These are phyloP conservation scores for Cyclostephanos invisitatus DNA, from an alignment of 108 stramenopile species.

Conservation along the genomic window DNA sequence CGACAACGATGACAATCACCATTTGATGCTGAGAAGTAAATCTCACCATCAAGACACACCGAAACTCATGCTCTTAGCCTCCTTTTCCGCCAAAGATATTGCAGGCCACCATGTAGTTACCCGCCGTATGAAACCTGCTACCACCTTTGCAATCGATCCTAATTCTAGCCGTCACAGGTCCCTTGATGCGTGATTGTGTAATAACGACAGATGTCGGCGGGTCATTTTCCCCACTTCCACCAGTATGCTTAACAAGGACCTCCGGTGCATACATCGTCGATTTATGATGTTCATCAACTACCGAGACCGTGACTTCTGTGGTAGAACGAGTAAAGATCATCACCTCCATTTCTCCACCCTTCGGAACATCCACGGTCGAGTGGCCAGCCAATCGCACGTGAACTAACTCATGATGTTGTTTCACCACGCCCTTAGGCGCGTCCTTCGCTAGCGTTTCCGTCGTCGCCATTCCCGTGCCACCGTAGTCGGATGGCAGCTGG, in stretches of 20 bases:
- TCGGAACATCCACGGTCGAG: slow-evolving; percentile 49
- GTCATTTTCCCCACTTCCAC: slow-evolving; percentile 53
- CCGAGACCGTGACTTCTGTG: slow-evolving; percentile 65
- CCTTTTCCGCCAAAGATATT: slow-evolving; percentile 18
- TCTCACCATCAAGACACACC: neutral
- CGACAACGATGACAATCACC: neutral
- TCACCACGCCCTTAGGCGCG: slow-evolving; percentile 58
- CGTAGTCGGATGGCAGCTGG: slow-evolving; percentile 80
- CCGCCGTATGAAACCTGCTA: slow-evolving; percentile 54
- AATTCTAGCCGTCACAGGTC: slow-evolving; percentile 64
- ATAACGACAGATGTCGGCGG: slow-evolving; percentile 50
- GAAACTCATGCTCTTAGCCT: neutral
- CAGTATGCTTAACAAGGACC: slow-evolving; percentile 35
- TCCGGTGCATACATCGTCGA: slow-evolving; percentile 22
- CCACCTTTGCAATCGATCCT: slow-evolving; percentile 69
- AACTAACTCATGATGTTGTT: slow-evolving; percentile 60
- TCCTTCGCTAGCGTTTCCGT: slow-evolving; percentile 59
- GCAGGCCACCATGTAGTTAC: slow-evolving; percentile 64
- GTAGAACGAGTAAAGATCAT: slow-evolving; percentile 65
- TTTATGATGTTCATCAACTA: slow-evolving; percentile 61
- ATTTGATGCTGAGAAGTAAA: neutral
- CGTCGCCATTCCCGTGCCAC: slow-evolving; percentile 68
- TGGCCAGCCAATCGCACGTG: slow-evolving; percentile 63
- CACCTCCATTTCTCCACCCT: slow-evolving; percentile 63
- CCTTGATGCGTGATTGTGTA: slow-evolving; percentile 58